A percentile compares a stretch with the other conserved stretches of the same genome.
These are phyloP conservation scores for Pythium rhizo-oryzae DNA, from an alignment of 352 stramenopile species.

Conservation along the genomic window DNA sequence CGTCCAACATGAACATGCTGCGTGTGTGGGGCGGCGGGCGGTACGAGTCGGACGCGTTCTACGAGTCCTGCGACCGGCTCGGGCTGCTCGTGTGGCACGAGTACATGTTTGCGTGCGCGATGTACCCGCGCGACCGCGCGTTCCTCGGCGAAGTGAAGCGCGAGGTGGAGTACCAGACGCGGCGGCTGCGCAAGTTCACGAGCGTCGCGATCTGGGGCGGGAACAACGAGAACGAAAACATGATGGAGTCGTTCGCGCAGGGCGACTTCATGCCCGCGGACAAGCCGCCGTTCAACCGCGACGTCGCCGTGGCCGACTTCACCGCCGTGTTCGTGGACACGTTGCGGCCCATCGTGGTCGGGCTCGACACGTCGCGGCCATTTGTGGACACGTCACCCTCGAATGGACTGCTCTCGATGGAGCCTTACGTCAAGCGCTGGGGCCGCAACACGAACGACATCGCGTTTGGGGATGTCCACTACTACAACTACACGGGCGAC, in stretches of 20 bases:
- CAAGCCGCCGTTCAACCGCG: slow-evolving; percentile 60
- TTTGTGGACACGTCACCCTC: slow-evolving; percentile 90
- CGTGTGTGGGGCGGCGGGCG: slow-evolving; percentile 88
- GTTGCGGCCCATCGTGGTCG: slow-evolving; percentile 54
- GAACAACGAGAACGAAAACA: slow-evolving; percentile 92
- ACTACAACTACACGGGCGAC: slow-evolving; percentile 82
- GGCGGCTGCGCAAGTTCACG: slow-evolving; percentile 70
- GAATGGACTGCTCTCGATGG: slow-evolving; percentile 74
- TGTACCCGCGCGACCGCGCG: slow-evolving; percentile 70
- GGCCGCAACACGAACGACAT: slow-evolving; percentile 51
- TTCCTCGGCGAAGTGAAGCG: slow-evolving; percentile 60
- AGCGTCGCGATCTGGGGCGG: slow-evolving; percentile 89
- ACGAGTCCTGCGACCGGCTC: slow-evolving; percentile 74
- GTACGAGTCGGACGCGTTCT: slow-evolving; percentile 87
- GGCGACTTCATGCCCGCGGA: slow-evolving; percentile 53
- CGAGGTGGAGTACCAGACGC: slow-evolving; percentile 71
- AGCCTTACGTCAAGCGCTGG: slow-evolving; percentile 88
- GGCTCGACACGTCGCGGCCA: slow-evolving; percentile 54
- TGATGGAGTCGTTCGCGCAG: slow-evolving; percentile 80
- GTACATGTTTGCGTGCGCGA: slow-evolving; percentile 90
- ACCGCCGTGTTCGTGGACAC: slow-evolving; percentile 82
- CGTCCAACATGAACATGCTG: slow-evolving; percentile 89
- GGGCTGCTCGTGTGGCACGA: slow-evolving; percentile 91
- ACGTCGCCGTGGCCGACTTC: slow-evolving; percentile 80
- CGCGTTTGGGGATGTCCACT: slow-evolving; percentile 81